A percentile compares a stretch with the other conserved stretches of the same genome.
These are phyloP conservation scores for Sugiyamaella pinicola DNA, from an alignment of 1,139 yeast genomes.

Conservation along the genomic window DNA sequence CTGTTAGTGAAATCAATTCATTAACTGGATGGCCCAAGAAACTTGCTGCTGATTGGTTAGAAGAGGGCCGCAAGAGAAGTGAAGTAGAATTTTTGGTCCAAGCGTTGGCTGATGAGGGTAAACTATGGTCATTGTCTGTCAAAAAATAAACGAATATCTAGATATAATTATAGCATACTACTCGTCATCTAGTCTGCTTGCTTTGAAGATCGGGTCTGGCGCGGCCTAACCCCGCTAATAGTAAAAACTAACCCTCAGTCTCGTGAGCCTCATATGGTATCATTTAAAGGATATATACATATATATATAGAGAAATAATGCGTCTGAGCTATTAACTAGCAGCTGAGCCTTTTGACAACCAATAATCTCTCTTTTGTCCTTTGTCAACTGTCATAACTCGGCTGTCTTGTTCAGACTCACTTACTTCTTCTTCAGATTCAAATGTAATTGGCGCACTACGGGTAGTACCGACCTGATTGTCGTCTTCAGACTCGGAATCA, in stretches of 20 bases:
- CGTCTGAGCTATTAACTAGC: too few relatives aligned
- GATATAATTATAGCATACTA: conserved; percentile 4
- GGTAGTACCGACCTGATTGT: neutral
- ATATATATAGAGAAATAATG: too few relatives aligned
- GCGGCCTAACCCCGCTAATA: too few relatives aligned
- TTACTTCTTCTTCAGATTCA: conserved; percentile 7
- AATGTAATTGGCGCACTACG: conserved; percentile 2
- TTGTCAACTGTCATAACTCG: conserved; percentile 8
- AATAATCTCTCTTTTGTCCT: conserved; percentile 12
- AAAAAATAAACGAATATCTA: conserved; percentile 15
- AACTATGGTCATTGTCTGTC: conserved; percentile 26
- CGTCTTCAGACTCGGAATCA: conserved; percentile 7
- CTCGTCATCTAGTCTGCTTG: too few relatives aligned
- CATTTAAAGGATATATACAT: too few relatives aligned
- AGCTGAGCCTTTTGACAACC: conserved; percentile 10
- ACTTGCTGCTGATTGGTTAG: conserved; percentile 89
- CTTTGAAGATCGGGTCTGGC: too few relatives aligned
- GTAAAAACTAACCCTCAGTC: too few relatives aligned
- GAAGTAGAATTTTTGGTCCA: conserved; percentile 82
- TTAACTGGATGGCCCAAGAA: conserved; percentile 93
- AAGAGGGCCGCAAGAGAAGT: conserved; percentile 82
- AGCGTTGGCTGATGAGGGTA: conserved; percentile 59
- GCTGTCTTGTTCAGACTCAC: conserved; percentile 11
- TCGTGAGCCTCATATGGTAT: too few relatives aligned
- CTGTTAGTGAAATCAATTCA: conserved; percentile 88